These are phyloP conservation scores for Sergeia podlipaevii DNA, from an alignment of 208 protist species.

Conservation along the genomic window DNA sequence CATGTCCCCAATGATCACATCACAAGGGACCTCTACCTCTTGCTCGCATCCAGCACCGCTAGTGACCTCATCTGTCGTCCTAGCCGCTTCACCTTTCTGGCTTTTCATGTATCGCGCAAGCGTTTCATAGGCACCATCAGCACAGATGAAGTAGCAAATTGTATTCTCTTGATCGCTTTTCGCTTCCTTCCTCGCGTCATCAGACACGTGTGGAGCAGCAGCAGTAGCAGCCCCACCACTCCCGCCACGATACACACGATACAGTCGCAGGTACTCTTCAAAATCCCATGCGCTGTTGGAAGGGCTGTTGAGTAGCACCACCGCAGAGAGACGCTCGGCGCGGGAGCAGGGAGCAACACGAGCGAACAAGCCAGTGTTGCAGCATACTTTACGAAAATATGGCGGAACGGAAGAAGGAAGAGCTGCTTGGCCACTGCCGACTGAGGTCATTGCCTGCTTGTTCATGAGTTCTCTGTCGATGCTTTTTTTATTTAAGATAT, in stretches of 20 bases:
- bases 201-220: too few relatives aligned
- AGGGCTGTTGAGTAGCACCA: constrained; percentile 71
- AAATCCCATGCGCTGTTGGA: constrained; percentile 38
- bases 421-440: background rate
- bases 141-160: constrained; percentile 65
- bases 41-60: background rate
- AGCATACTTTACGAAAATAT: constrained; percentile 27
- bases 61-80: background rate
- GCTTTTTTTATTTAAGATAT: too few relatives aligned
- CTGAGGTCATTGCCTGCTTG: background rate
- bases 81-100: background rate
- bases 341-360: background rate
- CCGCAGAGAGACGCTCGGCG: constrained; percentile 32
- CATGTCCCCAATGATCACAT: constrained; percentile 48
- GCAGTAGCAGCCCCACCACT: background rate
- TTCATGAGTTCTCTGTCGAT: background rate
- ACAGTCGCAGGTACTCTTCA: constrained; percentile 49
- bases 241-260: constrained; percentile 15
- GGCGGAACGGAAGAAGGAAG: background rate
- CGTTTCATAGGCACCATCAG: constrained; percentile 53
- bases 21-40: constrained; percentile 15
- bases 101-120: constrained; percentile 32
- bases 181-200: too few relatives aligned
- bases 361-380: constrained; percentile 14
- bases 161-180: background rate